Percentiles rank a stretch among this genome's conserved stretches.
Conservation (phyloP, 75 land plant species). For the Picea glauca region DNA sequence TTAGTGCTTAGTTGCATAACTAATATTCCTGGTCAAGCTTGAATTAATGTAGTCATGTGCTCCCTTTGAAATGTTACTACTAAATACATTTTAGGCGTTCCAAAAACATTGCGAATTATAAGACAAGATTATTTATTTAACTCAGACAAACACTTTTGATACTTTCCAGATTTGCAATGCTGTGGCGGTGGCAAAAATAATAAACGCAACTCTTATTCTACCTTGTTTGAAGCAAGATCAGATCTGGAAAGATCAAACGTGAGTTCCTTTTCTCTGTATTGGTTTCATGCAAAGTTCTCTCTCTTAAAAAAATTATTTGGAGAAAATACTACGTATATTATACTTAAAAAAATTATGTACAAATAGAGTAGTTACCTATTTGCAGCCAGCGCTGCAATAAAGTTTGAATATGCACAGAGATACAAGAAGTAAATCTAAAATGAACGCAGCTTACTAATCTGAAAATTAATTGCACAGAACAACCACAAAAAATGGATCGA, state of each 20-base stretch:
- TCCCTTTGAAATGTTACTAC: not conserved
- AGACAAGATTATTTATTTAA: not conserved
- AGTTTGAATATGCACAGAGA: too few species aligned
- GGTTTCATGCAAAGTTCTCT: not conserved
- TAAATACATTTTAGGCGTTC: not conserved
- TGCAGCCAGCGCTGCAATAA: too few species aligned
- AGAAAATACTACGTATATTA: too few species aligned
- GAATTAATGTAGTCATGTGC: not conserved
- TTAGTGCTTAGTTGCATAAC: not conserved
- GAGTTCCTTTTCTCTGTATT: conserved; percentile 16
- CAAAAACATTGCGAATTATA: not conserved
- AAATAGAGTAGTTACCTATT: too few species aligned
- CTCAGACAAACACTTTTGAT: not conserved
- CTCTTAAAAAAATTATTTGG: too few species aligned
- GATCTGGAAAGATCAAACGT: conserved; percentile 99
- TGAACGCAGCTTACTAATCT: too few species aligned
- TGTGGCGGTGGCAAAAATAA: conserved; percentile 95
- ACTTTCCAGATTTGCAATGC: conserved; percentile 86
- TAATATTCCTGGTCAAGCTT: not conserved
- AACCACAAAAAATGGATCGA: too few species aligned
- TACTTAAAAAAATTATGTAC: too few species aligned
- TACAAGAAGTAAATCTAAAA: too few species aligned
- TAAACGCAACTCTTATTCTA: conserved; percentile 88
- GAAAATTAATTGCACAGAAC: too few species aligned
- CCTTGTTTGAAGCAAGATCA: conserved; percentile 95